Conservation (phyloP, 2,329 filamentous ascomycete species). For the Akanthomyces dipterigenus region DNA sequence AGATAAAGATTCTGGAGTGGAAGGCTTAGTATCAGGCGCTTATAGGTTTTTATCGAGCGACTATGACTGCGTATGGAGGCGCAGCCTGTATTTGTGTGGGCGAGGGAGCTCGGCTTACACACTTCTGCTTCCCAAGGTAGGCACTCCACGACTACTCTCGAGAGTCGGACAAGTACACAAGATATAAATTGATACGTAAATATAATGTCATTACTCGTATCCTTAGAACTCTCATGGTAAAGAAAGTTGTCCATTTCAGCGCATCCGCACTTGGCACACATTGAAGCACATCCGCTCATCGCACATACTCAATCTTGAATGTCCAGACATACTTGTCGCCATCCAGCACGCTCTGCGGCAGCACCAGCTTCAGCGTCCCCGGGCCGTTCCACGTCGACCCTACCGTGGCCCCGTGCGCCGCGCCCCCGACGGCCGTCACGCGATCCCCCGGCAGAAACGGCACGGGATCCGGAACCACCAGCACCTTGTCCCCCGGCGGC, state of each 20-base stretch:
- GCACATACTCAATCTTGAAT: slow-evolving; percentile 21
- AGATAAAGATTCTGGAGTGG: not conserved
- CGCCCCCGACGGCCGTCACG: slow-evolving; percentile 36
- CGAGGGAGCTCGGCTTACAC: not conserved
- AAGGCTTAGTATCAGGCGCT: not conserved
- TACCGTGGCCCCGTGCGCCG: slow-evolving; percentile 18
- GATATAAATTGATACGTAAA: not conserved
- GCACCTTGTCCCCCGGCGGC: slow-evolving; percentile 29
- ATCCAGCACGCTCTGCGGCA: slow-evolving; percentile 25
- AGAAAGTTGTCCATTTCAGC: not conserved
- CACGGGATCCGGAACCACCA: slow-evolving; percentile 36
- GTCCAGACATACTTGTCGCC: slow-evolving; percentile 34
- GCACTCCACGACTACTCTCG: no score
- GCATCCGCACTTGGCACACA: slow-evolving; percentile 9
- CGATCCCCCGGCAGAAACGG: slow-evolving; percentile 40
- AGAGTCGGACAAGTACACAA: no score
- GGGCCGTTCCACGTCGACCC: slow-evolving; percentile 14
- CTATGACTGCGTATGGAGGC: not conserved
- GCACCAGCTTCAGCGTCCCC: slow-evolving; percentile 23
- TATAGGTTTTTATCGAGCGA: not conserved
- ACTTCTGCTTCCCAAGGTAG: no score
- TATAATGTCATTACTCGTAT: not conserved
- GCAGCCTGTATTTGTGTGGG: not conserved
- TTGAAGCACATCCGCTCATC: not conserved
- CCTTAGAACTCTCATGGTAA: no score